phyloP scores from a whole-genome alignment of 2,329 filamentous ascomycete species.

The Claviceps pazoutovae region DNA sequence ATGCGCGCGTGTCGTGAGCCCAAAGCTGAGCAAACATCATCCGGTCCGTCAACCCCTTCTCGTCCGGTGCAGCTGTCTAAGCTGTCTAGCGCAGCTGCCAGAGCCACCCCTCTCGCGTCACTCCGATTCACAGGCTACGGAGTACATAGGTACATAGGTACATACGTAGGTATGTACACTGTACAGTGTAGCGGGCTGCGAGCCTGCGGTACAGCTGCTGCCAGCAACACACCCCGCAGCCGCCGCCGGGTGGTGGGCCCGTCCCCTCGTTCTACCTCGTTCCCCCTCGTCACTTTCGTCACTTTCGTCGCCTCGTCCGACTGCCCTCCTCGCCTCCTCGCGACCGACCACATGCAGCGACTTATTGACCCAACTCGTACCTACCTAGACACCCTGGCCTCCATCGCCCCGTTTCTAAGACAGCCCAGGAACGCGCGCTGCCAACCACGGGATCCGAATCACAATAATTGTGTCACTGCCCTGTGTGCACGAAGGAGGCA shows the following conservation, averaged over 20 bases:
- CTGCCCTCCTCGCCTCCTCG: neutral
- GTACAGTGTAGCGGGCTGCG: neutral
- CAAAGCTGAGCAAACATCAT: neutral
- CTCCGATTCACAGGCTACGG: neutral
- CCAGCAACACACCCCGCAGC: neutral
- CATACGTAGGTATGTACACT: neutral
- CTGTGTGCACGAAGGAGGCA: neutral
- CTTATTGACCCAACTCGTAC: neutral
- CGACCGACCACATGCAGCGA: neutral
- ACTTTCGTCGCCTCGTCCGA: neutral
- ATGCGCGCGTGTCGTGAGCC: neutral
- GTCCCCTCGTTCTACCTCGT: neutral
- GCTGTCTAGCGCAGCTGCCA: too few species aligned
- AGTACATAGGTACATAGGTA: neutral
- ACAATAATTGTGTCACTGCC: neutral
- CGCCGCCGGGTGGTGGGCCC: neutral
- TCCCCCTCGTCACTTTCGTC: neutral
- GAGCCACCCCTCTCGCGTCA: too few species aligned
- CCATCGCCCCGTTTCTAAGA: neutral
- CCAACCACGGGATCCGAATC: neutral
- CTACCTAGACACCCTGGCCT: neutral
- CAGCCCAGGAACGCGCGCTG: neutral
- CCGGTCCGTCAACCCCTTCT: too few species aligned
- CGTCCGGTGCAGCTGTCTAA: too few species aligned
- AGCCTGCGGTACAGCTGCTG: too few species aligned